Evolutionary conservation across 2,329 filamentous ascomycete genomes (phyloP), one percentile per base, ranked within the genome.

Genomic region (Fonsecaea monophora): DNA sequence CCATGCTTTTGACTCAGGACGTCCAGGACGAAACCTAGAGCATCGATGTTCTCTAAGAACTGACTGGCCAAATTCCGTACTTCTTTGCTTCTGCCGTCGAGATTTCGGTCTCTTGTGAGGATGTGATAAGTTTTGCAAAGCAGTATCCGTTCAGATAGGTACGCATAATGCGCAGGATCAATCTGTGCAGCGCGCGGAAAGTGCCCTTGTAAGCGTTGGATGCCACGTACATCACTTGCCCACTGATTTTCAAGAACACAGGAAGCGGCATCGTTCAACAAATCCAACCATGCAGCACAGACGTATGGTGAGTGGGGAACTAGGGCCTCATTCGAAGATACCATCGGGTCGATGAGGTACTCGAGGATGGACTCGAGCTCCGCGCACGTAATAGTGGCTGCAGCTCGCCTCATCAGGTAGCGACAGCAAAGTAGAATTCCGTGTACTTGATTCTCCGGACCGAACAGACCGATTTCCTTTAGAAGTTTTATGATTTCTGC

Each of bases 371-470:
- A 58, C 7, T 63, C 50, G 21, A 68, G 55, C 50, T 70, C 68
- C 18, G 34, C 9, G 8, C 45, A 40, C 5, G 40, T 57, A 32
- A 65, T 38, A 25, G 50, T 13, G n/a, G 50, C 34, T 18, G n/a
- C n/a, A 3, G 53, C 55, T 45, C 34, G 54, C 32, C 38, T 40
- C 62, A 68, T 38, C 7, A 65, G 62, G 54, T 69, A 68, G 21
- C 58, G 64, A 55, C 65, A 68, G 55, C 62, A 68, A 37, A 83
- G 73, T 6, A 77, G 68, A 21, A 73, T 75, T n/a, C 80, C 81
- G 68, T 83, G 81, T 9, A 78, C 53, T 61, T 76, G 73, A 48
- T 82, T 81, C 56, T 81, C 60, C n/a, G 55, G 38, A 10, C 50
- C 55, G 74, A 1, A 35, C 25, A 56, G 13, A 21, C 32, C 54